phyloP scores from a whole-genome alignment of 2,329 filamentous ascomycete species.

The Aspergillus phoenicis region DNA sequence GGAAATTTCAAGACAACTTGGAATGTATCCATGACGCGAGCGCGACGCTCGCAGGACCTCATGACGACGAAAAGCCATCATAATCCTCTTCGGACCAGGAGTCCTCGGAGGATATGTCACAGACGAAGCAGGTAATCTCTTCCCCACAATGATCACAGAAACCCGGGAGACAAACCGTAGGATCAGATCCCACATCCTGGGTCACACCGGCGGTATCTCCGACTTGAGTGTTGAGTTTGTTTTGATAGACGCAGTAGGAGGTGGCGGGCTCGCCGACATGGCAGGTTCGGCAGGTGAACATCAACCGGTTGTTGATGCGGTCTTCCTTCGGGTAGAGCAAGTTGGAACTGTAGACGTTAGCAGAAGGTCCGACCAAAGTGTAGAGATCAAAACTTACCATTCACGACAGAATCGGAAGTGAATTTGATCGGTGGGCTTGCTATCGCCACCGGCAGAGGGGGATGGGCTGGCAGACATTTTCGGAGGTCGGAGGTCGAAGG shows the following conservation, averaged over 20 bases:
- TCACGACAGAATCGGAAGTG: slow-evolving; percentile 98
- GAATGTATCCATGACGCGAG: slow-evolving; percentile 14
- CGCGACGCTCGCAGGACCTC: slow-evolving; percentile 1
- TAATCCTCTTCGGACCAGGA: slow-evolving; percentile 19
- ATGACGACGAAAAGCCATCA: slow-evolving; percentile 17
- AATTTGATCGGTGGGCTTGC: slow-evolving; percentile 68
- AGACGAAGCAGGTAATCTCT: slow-evolving; percentile 57
- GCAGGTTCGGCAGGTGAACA: slow-evolving; percentile 96
- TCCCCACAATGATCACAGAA: slow-evolving; percentile 63
- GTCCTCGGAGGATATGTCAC: slow-evolving; percentile 44
- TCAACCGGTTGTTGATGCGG: slow-evolving; percentile 75
- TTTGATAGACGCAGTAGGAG: slow-evolving; percentile 92
- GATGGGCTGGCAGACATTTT: slow-evolving; percentile 48
- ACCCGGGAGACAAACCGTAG: slow-evolving; percentile 80
- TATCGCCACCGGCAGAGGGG: slow-evolving; percentile 42
- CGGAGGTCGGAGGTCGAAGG: background rate
- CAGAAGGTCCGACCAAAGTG: slow-evolving; percentile 5
- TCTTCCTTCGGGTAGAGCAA: slow-evolving; percentile 98
- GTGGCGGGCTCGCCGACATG: slow-evolving; percentile 84
- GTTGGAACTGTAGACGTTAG: slow-evolving; percentile 69
- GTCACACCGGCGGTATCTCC: slow-evolving; percentile 97
- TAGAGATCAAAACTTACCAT: slow-evolving; percentile 60
- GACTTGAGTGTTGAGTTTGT: slow-evolving; percentile 85
- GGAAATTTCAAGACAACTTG: slow-evolving; percentile 20
- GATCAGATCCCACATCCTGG: slow-evolving; percentile 94